Conservation (phyloP, 306 rosid species). For the Pyrus betulifolia region DNA sequence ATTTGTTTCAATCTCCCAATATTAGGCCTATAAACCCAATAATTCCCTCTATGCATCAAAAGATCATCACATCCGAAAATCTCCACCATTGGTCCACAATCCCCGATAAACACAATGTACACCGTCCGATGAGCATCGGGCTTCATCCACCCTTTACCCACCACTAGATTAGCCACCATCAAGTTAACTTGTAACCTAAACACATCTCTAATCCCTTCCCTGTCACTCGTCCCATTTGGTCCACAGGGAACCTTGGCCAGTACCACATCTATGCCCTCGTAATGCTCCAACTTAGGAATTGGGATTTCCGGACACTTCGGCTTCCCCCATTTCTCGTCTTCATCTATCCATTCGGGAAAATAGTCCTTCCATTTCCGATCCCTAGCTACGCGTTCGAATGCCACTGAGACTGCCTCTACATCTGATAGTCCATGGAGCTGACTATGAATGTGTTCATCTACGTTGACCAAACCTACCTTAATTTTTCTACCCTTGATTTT, state of each 20-base stretch:
- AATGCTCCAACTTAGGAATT: constrained; percentile 29
- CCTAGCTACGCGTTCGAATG: constrained; percentile 21
- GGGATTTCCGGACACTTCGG: constrained; percentile 61
- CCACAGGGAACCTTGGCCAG: constrained; percentile 59
- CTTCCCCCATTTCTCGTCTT: constrained; percentile 21
- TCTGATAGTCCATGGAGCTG: constrained; percentile 4
- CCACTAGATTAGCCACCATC: constrained; percentile 68
- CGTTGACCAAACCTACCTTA: constrained; percentile 52
- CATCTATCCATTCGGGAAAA: constrained; percentile 70
- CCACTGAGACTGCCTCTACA: constrained; percentile 16
- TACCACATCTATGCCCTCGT: constrained; percentile 45
- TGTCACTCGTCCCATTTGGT: constrained; percentile 1
- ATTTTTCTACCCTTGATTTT: constrained; percentile 2
- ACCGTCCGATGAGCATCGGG: constrained; percentile 30
- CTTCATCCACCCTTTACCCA: constrained; percentile 37
- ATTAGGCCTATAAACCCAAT: constrained; percentile 61
- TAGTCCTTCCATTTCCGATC: constrained; percentile 42
- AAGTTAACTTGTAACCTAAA: constrained; percentile 66
- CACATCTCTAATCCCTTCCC: constrained; percentile 44
- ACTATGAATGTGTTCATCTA: not conserved
- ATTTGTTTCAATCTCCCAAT: constrained; percentile 51
- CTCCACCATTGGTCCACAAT: constrained; percentile 83
- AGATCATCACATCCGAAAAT: constrained; percentile 76
- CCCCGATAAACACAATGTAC: constrained; percentile 56
- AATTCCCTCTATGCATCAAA: constrained; percentile 30